Percentiles rank a stretch among this genome's conserved stretches.
Evolutionary conservation across 352 stramenopile genomes (phyloP).

Genomic region (Pythium oligandrum): DNA sequence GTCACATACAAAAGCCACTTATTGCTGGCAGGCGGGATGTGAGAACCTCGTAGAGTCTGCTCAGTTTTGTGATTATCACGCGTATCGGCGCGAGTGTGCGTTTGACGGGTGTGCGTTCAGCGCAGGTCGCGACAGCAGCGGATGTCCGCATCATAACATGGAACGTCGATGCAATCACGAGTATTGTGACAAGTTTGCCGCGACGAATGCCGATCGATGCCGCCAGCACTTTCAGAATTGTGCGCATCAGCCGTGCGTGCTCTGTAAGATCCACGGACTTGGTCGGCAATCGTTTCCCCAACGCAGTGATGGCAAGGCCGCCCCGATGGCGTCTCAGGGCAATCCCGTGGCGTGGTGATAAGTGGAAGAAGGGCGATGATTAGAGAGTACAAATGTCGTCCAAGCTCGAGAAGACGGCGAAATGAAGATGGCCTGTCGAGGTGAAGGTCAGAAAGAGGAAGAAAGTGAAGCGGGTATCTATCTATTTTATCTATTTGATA

Average conservation of each 20-base stretch:
- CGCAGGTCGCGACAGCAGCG: slow-evolving; percentile 25
- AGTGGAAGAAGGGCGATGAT: no score
- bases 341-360: no score
- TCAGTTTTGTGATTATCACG: slow-evolving; percentile 57
- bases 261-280: slow-evolving; percentile 38
- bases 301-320: slow-evolving; percentile 2
- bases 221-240: slow-evolving; percentile 49
- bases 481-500: no score
- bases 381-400: no score
- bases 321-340: background rate
- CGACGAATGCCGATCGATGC: slow-evolving; percentile 24
- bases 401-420: no score
- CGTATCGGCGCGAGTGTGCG: slow-evolving; percentile 42
- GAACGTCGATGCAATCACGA: slow-evolving; percentile 46
- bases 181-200: slow-evolving; percentile 60
- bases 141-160: slow-evolving; percentile 41
- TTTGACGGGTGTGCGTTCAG: slow-evolving; percentile 50
- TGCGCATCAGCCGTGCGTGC: slow-evolving; percentile 38
- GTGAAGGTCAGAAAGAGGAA: no score
- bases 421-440: no score
- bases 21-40: slow-evolving; percentile 58
- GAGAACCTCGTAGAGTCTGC: slow-evolving; percentile 49
- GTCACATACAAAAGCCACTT: slow-evolving; percentile 38
- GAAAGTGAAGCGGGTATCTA: no score
- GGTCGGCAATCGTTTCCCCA: slow-evolving; percentile 1